A percentile compares a stretch with the other conserved stretches of the same genome.
These are phyloP conservation scores for Acanthamoeba healyi DNA, from an alignment of 208 protist species.

Conservation along the genomic window DNA sequence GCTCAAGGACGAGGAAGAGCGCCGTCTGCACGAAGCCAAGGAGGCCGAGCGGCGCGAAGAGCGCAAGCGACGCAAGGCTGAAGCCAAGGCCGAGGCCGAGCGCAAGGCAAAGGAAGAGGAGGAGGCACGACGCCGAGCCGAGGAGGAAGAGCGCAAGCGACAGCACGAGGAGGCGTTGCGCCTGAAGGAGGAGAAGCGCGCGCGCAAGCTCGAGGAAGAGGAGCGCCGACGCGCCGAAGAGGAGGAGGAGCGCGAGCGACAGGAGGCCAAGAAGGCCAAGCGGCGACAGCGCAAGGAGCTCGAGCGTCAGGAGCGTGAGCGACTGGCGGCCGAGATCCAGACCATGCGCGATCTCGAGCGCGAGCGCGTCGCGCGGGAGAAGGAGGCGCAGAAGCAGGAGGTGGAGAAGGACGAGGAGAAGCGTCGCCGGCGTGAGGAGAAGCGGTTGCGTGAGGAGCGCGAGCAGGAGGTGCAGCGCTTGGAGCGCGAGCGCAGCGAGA, in stretches of 20 bases:
- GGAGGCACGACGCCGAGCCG: neutral
- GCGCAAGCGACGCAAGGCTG: neutral
- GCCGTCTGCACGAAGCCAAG: neutral
- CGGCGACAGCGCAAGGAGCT: neutral
- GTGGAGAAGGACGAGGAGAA: constrained; percentile 29
- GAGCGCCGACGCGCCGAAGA: neutral
- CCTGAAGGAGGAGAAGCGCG: neutral
- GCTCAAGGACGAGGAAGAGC: neutral
- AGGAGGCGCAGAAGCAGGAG: neutral
- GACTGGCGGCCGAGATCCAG: neutral
- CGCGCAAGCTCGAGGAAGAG: neutral
- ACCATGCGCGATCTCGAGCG: neutral
- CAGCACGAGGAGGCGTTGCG: neutral
- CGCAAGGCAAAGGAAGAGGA: neutral
- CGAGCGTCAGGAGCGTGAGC: neutral
- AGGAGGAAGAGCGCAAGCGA: neutral
- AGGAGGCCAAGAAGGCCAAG: constrained; percentile 14
- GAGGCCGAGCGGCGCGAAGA: neutral
- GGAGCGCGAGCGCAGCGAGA: neutral
- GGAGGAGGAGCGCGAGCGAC: neutral
- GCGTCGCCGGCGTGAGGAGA: neutral
- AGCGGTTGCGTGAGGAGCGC: neutral
- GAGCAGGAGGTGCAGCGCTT: neutral
- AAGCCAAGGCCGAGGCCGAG: neutral
- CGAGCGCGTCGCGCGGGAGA: neutral